Conservation (phyloP, 2,329 filamentous ascomycete genomes). For the Colletotrichum ledebouriae region DNA sequence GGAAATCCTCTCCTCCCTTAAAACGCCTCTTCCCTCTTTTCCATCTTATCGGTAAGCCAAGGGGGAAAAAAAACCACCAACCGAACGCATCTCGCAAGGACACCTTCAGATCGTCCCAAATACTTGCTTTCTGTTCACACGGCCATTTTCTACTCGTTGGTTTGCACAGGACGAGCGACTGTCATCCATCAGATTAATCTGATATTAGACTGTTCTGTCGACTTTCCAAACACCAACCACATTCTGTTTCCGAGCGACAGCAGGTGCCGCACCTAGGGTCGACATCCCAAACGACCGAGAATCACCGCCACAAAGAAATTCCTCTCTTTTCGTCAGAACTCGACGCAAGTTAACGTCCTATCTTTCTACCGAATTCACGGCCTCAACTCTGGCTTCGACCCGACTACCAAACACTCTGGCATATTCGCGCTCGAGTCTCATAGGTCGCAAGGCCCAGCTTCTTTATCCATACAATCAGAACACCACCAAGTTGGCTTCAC, state of each 20-base stretch:
- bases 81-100: slow-evolving; percentile 3
- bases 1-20: slow-evolving; percentile 35
- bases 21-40: slow-evolving; percentile 4
- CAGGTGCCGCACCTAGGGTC: slow-evolving; percentile 22
- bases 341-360: neutral
- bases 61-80: neutral
- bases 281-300: slow-evolving; percentile 8
- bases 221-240: neutral
- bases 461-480: slow-evolving; percentile 50
- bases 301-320: neutral
- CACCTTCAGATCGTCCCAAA: slow-evolving; percentile 25
- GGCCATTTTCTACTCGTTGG: slow-evolving; percentile 20
- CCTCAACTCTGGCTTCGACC: neutral
- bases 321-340: neutral
- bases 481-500: slow-evolving; percentile 95
- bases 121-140: neutral
- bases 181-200: slow-evolving; percentile 23
- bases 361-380: neutral
- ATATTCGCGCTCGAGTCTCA: neutral
- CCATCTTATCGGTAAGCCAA: neutral
- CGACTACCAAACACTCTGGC: neutral
- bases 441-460: slow-evolving; percentile 40
- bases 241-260: slow-evolving; percentile 25
- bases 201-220: slow-evolving; percentile 6
- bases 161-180: slow-evolving; percentile 6